Base-by-base conservation (phyloP, 148 eudicot genomes). In the Rhododendron kiyosumense region DNA sequence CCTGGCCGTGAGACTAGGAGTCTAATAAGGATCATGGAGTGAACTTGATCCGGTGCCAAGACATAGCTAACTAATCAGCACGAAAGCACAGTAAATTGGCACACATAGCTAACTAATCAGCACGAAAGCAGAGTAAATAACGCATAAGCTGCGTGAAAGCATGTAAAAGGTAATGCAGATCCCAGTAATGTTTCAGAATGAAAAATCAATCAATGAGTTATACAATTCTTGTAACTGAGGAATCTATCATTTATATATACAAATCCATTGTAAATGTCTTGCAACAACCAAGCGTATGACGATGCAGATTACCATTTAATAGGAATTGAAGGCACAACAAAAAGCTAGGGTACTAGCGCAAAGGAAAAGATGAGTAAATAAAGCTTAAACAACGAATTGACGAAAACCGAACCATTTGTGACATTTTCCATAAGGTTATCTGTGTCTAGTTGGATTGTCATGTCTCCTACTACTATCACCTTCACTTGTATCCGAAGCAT, bases 401-500 rank as follows among this genome's bases (percentile, higher is more conserved):
- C 46, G 74, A 54, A 85, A 38, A 79, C 46, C 6, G 30, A 84
- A 34, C 48, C n/a, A 17, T 79, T 12, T 46, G 75, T 77, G 11
- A 17, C 30, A n/a, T 65, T 34, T 45, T 52, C 67, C 57, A 26
- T 81, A 17, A 77, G 59, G 88, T 79, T 93, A 94, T 92, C 95
- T 90, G 92, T 92, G 88, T 79, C 87, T 79, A 80, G 87, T 77
- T 85, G 86, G 91, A 57, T 85, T 89, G 46, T 88, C 87, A 85
- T 88, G 92, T 84, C 92, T 90, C 86, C 88, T 90, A 89, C 91
- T 88, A 84, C 89, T 89, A 69, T 90, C 93, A 6, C 90, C 91
- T 84, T 95, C 97, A 65, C 93, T 92, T 86, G 85, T 89, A 83
- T 93, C 93, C 48, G 93, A 91, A 82, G 85, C 86, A 30, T 79